Base-by-base conservation (phyloP, 225 moss, liverwort and hornwort genomes). In the Marchantia polymorpha region DNA sequence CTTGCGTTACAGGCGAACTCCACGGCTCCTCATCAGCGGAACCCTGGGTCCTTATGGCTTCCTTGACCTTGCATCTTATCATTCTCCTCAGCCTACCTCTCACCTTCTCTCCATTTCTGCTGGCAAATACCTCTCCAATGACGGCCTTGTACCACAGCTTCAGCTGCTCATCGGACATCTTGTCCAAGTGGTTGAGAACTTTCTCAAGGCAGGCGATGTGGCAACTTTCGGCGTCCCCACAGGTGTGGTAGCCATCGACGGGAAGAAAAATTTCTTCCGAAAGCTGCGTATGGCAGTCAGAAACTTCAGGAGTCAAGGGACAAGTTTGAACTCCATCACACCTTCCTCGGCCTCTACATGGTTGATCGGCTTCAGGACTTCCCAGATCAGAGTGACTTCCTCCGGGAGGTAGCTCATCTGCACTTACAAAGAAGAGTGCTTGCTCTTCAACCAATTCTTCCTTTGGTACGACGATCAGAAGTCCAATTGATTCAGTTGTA, bases 21-120 rank as follows among this genome's bases (percentile, higher is more conserved):
- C 68, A 60, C 1, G 66, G 6, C 75, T 60, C 22, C 61, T 47
- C 60, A 7, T 23, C 46, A 1, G 20, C 61, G 25, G 64, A 19
- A 46, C 12, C n/a, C 7, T 69, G 25, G 48, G 15, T 26, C 15
- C 39, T 50, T 22, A 79, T 15, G 30, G 48, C 55, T 81, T 47
- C 70, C 69, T 80, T 83, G 5, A 51, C 81, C 29, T 79, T 83
- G 31, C 73, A 63, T 29, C 81, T 79, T 20, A 87, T 83, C 64
- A 79, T 73, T 67, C 86, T 81, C 50, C 86, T 79, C 3, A 87
- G 83, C 67, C 83, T 81, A 6, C 86, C 86, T 71, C 86, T 83
- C 8, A 87, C 72, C 76, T 79, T 84, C 79, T 87, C 86, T 47
- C 83, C 86, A 10, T 3, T 59, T 66, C 86, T 83, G 54, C 71